phyloP scores from a whole-genome alignment of 2,329 filamentous ascomycete species.

The Talaromyces pinophilus region DNA sequence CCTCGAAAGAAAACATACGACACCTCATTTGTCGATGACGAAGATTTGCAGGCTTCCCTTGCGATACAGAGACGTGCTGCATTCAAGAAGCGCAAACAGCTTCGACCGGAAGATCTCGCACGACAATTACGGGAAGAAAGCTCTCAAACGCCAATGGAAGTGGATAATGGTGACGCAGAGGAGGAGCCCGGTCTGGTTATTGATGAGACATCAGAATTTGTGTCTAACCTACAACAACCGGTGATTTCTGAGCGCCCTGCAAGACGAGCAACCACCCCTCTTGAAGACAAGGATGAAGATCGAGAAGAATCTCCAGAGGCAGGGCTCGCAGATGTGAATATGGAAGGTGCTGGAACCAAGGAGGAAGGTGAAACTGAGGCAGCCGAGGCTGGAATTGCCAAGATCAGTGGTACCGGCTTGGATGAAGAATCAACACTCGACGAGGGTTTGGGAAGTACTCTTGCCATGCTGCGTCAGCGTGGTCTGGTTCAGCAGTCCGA shows the following conservation, averaged over 20 bases:
- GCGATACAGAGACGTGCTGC: conserved; percentile 79
- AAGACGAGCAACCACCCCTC: conserved; percentile 39
- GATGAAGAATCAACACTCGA: conserved; percentile 82
- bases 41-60: conserved; percentile 84
- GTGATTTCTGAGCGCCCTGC: conserved; percentile 56
- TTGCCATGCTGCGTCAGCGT: conserved; percentile 81
- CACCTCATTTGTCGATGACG: conserved; percentile 79
- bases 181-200: conserved; percentile 75
- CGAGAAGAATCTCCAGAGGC: conserved; percentile 28
- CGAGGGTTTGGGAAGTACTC: conserved; percentile 75
- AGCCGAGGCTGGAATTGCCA: conserved; percentile 58
- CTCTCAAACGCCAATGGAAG: conserved; percentile 56
- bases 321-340: conserved; percentile 21
- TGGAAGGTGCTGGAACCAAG: conserved; percentile 53
- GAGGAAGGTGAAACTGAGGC: conserved; percentile 48
- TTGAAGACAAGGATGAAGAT: conserved; percentile 33
- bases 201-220: conserved; percentile 93
- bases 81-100: conserved; percentile 88
- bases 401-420: conserved; percentile 65
- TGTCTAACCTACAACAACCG: conserved; percentile 77
- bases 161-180: conserved; percentile 58
- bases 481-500: conserved; percentile 71
- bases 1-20: conserved; percentile 66
- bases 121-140: conserved; percentile 70
- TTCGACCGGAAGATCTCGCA: conserved; percentile 82